Conservation (phyloP, 1,284 basidiomycete species). For the Cystobasidium pallidum region DNA sequence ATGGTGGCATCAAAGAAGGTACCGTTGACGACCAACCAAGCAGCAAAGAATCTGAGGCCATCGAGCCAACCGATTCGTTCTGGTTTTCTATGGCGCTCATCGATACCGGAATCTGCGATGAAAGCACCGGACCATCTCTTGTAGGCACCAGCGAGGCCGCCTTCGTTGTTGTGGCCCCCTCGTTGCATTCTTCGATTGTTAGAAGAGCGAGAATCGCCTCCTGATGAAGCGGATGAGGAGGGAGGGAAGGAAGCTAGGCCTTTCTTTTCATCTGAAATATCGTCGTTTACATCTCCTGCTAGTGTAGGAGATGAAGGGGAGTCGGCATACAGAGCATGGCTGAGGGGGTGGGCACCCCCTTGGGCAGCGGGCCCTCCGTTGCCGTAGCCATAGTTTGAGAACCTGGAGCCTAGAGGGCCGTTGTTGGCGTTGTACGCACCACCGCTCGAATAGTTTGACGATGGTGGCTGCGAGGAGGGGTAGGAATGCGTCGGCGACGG, state of each 20-base stretch:
- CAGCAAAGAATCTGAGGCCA: conserved; percentile 55
- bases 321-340: conserved; percentile 53
- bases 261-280: conserved; percentile 46
- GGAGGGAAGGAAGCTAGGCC: conserved; percentile 45
- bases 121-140: conserved; percentile 43
- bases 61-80: conserved; percentile 54
- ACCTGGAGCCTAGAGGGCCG: conserved; percentile 11
- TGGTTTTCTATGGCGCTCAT: conserved; percentile 24
- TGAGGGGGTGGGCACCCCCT: conserved; percentile 51
- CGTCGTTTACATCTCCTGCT: conserved; percentile 49
- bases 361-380: conserved; percentile 40
- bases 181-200: conserved; percentile 24
- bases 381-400: conserved; percentile 42
- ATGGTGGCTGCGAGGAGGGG: conserved; percentile 3
- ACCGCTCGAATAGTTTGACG: neutral
- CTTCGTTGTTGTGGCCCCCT: conserved; percentile 3
- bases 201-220: conserved; percentile 5
- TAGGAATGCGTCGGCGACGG: conserved; percentile 21
- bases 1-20: conserved; percentile 55
- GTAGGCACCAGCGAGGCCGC: conserved; percentile 36
- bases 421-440: conserved; percentile 14
- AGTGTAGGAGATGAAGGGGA: conserved; percentile 50
- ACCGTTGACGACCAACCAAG: conserved; percentile 55
- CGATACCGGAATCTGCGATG: conserved; percentile 31
- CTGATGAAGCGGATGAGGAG: conserved; percentile 25